Evolutionary conservation across 257 asterid genomes (phyloP).

Genomic region (Penstemon davidsonii): DNA sequence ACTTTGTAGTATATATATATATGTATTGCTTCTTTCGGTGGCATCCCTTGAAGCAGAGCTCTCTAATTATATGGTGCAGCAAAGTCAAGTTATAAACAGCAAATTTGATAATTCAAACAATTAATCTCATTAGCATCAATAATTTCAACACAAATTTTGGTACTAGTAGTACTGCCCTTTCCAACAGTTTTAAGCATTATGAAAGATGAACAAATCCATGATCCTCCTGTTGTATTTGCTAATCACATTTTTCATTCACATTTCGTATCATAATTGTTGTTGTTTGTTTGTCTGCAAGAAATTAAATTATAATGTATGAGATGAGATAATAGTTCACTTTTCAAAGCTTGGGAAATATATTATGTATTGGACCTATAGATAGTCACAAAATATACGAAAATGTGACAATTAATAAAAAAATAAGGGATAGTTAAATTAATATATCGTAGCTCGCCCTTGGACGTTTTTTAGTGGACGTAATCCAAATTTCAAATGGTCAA

Average conservation of each 20-base stretch:
- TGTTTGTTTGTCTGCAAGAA: no score
- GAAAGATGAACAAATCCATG: slow-evolving; percentile 61
- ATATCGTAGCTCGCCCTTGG: no score
- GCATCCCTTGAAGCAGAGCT: slow-evolving; percentile 77
- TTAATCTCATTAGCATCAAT: slow-evolving; percentile 38
- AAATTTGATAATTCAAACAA: slow-evolving; percentile 51
- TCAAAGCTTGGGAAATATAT: no score
- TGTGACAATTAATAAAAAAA: no score
- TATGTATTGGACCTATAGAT: no score
- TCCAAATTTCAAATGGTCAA: no score
- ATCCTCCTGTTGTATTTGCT: slow-evolving; percentile 51
- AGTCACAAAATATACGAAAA: no score
- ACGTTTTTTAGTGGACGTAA: no score
- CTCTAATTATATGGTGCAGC: slow-evolving; percentile 43
- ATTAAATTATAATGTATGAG: no score
- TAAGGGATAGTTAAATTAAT: no score
- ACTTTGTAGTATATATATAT: background rate
- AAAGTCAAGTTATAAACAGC: slow-evolving; percentile 66
- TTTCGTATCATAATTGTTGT: background rate
- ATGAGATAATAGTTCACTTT: no score
- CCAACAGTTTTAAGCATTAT: slow-evolving; percentile 50
- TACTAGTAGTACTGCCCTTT: slow-evolving; percentile 4
- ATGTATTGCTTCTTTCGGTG: slow-evolving; percentile 40
- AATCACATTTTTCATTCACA: slow-evolving; percentile 52
- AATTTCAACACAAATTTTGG: slow-evolving; percentile 44